phyloP scores from a whole-genome alignment of 1,139 yeast species.

The Taphrina wiesneri region DNA sequence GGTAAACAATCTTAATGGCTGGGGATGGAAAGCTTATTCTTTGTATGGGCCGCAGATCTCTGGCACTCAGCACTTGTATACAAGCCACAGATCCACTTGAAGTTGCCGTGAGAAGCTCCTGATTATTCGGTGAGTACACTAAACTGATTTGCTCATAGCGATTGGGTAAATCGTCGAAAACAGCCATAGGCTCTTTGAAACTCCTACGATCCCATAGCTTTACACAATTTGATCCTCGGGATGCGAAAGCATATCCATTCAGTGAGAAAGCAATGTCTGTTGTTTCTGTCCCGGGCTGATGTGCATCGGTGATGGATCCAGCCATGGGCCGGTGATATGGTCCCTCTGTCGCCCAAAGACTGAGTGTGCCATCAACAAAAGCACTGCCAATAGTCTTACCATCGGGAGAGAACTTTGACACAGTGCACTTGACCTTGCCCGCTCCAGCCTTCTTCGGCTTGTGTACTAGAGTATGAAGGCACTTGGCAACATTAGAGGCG shows the following conservation, averaged over 20 bases:
- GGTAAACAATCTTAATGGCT: constrained; percentile 38
- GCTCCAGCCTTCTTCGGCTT: constrained; percentile 40
- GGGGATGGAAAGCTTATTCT: constrained; percentile 40
- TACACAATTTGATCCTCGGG: constrained; percentile 44
- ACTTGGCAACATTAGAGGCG: constrained; percentile 39
- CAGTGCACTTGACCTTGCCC: constrained; percentile 40
- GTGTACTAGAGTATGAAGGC: constrained; percentile 45
- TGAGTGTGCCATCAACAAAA: constrained; percentile 43
- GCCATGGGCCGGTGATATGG: constrained; percentile 44
- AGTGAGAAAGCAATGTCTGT: constrained; percentile 39
- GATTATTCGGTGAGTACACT: constrained; percentile 43
- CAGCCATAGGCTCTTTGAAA: constrained; percentile 45
- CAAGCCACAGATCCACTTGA: constrained; percentile 37
- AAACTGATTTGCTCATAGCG: constrained; percentile 41
- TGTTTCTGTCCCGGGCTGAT: constrained; percentile 39
- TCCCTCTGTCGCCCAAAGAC: constrained; percentile 45
- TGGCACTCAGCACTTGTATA: constrained; percentile 46
- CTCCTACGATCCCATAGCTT: constrained; percentile 49
- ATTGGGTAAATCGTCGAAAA: constrained; percentile 41
- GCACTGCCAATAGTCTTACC: constrained; percentile 43
- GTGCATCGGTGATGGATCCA: constrained; percentile 41
- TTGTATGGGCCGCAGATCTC: constrained; percentile 46
- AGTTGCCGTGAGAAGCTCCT: constrained; percentile 41
- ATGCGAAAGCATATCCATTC: constrained; percentile 41
- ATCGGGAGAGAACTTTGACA: constrained; percentile 41